Evolutionary conservation across 257 asterid genomes (phyloP).

Genomic region (Linderniella brevidens): DNA sequence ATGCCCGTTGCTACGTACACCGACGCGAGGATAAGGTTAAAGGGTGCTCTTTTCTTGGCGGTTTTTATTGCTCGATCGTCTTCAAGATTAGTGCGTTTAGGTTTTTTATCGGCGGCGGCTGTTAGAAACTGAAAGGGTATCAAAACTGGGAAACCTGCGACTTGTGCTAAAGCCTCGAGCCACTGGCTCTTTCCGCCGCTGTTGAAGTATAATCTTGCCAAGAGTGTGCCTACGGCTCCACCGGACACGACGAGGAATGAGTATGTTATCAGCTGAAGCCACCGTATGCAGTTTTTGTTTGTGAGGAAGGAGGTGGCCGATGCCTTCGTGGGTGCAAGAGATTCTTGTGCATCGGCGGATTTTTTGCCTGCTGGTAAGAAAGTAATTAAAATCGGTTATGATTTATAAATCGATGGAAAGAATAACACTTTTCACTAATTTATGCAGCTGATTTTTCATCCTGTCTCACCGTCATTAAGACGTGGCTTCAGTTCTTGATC

Average conservation of each 20-base stretch:
- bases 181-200: slow-evolving; percentile 3
- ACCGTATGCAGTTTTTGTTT: neutral
- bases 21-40: slow-evolving; percentile 12
- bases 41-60: neutral
- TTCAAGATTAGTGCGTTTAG: neutral
- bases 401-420: too few species aligned
- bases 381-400: too few species aligned
- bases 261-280: neutral
- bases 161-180: slow-evolving; percentile 2
- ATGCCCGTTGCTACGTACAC: slow-evolving; percentile 25
- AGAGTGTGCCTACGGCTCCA: neutral
- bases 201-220: slow-evolving; percentile 4
- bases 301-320: too few species aligned
- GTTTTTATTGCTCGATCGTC: neutral
- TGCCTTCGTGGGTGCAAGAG: too few species aligned
- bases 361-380: too few species aligned
- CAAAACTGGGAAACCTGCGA: slow-evolving; percentile 24
- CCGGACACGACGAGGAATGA: neutral
- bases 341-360: too few species aligned
- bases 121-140: slow-evolving; percentile 37
- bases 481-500: too few species aligned
- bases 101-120: neutral
- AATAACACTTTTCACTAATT: too few species aligned
- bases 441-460: too few species aligned
- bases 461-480: too few species aligned